Conservation (phyloP, 257 asterid species). For the Penstemon barbatus region DNA sequence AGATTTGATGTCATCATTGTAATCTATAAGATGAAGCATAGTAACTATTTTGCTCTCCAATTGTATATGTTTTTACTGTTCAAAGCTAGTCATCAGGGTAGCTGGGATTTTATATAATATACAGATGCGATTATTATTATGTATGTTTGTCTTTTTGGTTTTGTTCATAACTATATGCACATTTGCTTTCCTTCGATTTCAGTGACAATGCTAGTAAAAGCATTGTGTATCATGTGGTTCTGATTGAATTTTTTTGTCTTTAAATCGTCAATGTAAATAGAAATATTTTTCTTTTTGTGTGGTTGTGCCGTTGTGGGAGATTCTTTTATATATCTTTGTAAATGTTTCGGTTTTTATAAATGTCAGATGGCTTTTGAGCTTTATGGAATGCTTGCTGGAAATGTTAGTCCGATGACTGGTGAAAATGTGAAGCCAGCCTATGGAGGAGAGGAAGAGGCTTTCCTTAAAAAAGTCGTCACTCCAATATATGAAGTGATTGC, state of each 20-base stretch:
- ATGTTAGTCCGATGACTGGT: slow-evolving; percentile 96
- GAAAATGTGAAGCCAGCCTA: slow-evolving; percentile 99
- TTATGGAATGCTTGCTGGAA: slow-evolving; percentile 98
- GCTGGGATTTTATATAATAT: neutral
- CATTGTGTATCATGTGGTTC: neutral
- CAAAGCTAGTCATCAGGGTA: neutral
- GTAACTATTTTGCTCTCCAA: neutral
- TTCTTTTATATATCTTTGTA: slow-evolving; percentile 4
- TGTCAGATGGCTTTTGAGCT: slow-evolving; percentile 95
- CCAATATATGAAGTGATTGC: slow-evolving; percentile 97
- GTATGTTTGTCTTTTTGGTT: neutral
- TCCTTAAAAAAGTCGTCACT: slow-evolving; percentile 80
- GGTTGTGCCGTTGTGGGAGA: neutral
- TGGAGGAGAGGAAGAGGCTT: slow-evolving; percentile 99
- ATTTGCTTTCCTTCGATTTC: slow-evolving; percentile 4
- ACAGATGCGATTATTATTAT: neutral
- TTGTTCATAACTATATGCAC: slow-evolving; percentile 5
- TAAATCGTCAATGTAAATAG: neutral
- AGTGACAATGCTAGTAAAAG: neutral
- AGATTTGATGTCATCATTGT: too few species aligned
- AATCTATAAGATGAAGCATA: too few species aligned
- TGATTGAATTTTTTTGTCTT: neutral
- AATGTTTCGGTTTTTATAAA: slow-evolving; percentile 19
- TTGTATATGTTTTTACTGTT: neutral
- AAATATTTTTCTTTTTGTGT: slow-evolving; percentile 4